Base-by-base conservation (phyloP, 495 filamentous ascomycete genomes). In the Aspergillus carlsbadensis region DNA sequence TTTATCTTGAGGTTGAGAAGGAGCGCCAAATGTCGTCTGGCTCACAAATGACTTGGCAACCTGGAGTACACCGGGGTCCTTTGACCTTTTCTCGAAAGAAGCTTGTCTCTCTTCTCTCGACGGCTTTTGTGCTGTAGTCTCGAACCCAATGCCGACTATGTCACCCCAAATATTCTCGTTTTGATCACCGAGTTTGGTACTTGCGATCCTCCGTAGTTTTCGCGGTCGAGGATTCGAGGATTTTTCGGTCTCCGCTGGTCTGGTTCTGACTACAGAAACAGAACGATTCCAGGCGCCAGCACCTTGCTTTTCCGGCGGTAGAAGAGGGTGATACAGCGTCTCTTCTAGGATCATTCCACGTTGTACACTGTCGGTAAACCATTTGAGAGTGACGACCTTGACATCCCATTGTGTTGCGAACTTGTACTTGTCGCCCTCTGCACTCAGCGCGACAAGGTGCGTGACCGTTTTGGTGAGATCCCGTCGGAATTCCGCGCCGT, bases 261-360 rank as follows among this genome's bases (percentile, higher is more conserved):
- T 73, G 55, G 56, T 65, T 62, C 52, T 71, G 62, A 31, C 70
- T 52, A 60, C 74, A 69, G 62, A 71, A 15, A 62, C 14, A 13
- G 66, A 63, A 59, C 82, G 80, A 60, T 83, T 81, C 88, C 90
- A 95, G 47, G 94, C 93, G 6, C 86, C 89, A 7, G 75, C 74
- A 0, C 94, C 94, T 62, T 90, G 84, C 64, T 90, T 75, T 58
- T 87, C 84, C 10, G 59, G 43, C 6, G 90, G 84, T 10, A 92
- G 56, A 31, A 74, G 69, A 2, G 90, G 92, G 66, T 94, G 84
- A 68, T 96, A 98, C 54, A 82, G 81, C 10, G 77, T 77, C 64
- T 96, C 95, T 29, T 96, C 88, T 20, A 98, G 77, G 3, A 89
- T 87, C 91, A 98, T 92, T n/a, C 94, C 95, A 52, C 94, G 84